A percentile compares a stretch with the other conserved stretches of the same genome.
Conservation (phyloP, 2,329 filamentous ascomycete species). For the Pseudogymnoascus sp. region DNA sequence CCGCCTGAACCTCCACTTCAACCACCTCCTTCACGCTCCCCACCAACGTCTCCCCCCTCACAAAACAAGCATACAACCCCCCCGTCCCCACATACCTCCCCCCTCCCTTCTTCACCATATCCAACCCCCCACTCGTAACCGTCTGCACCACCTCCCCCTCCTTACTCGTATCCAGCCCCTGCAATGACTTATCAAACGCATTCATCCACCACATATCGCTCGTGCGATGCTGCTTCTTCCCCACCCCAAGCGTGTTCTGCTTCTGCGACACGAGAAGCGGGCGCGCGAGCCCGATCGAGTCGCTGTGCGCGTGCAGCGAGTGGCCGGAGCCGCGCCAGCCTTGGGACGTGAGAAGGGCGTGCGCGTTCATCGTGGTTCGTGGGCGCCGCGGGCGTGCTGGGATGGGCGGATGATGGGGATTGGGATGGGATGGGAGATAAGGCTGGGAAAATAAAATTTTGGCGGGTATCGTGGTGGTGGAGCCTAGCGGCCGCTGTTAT, state of each 20-base stretch:
- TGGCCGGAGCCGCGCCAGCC: conserved; percentile 88
- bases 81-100: conserved; percentile 50
- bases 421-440: not conserved
- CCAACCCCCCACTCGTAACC: conserved; percentile 44
- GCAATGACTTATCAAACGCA: conserved; percentile 84
- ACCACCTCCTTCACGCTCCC: conserved; percentile 41
- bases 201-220: conserved; percentile 95
- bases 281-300: conserved; percentile 67
- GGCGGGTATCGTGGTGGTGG: not conserved
- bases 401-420: not conserved
- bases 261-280: conserved; percentile 80
- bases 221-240: conserved; percentile 57
- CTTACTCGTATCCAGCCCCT: conserved; percentile 61
- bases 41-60: conserved; percentile 67
- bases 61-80: conserved; percentile 74
- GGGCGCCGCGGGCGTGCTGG: not conserved
- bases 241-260: conserved; percentile 70
- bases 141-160: conserved; percentile 49
- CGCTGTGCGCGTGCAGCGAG: conserved; percentile 68
- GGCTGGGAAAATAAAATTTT: conserved; percentile 8
- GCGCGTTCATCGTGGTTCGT: conserved; percentile 64
- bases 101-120: conserved; percentile 46
- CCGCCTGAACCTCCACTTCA: not conserved
- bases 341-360: conserved; percentile 72
- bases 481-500: conserved; percentile 7